Base-by-base conservation (phyloP, 2,329 filamentous ascomycete genomes). In the Sporothrix brasiliensis region DNA sequence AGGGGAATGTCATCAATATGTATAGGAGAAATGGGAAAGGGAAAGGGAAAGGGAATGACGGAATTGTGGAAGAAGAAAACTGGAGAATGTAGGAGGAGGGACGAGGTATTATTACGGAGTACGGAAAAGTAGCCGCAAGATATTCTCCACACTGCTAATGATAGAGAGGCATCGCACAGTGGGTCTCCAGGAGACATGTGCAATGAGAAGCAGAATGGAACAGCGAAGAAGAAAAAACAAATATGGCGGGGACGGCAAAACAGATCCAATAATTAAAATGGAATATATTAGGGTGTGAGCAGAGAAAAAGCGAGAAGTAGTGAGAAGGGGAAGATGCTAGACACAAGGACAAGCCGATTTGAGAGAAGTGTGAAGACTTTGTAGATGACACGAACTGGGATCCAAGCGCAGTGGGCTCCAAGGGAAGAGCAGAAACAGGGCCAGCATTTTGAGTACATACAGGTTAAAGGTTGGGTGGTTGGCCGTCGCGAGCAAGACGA, bases 131-230 rank as follows among this genome's bases (percentile, higher is more conserved):
- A 70, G 61, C 60, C 34, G 50, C 65, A 34, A 53, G 47, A 34
- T 52, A 7, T 58, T 66, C 70, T 71, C 70, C 70, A 71, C 66
- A 66, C n/a, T 39, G 21, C 13, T n/a, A 21, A 65, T 34, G 44
- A 21, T 30, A 50, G 24, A 67, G 44, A 67, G 69, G 69, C 30
- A 65, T 67, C 69, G 56, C 34, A 52, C 41, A 47, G 56, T 54
- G 24, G 49, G 34, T 44, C 24, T 24, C 24, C 24, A 24, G 56
- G 69, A 24, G 47, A 65, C 61, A 60, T 27, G 47, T 47, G 56
- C 65, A 63, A 67, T 65, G 47, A 58, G 69, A 70, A 71, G 65
- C 60, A 50, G 30, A 69, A 70, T 41, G 41, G 69, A 66, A 52
- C 19, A 24, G 41, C 21, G 50, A 68, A 27, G 44, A 68, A 72